These are phyloP conservation scores for Mortierella claussenii DNA, from an alignment of 192 early-diverging fungal species.

Conservation along the genomic window DNA sequence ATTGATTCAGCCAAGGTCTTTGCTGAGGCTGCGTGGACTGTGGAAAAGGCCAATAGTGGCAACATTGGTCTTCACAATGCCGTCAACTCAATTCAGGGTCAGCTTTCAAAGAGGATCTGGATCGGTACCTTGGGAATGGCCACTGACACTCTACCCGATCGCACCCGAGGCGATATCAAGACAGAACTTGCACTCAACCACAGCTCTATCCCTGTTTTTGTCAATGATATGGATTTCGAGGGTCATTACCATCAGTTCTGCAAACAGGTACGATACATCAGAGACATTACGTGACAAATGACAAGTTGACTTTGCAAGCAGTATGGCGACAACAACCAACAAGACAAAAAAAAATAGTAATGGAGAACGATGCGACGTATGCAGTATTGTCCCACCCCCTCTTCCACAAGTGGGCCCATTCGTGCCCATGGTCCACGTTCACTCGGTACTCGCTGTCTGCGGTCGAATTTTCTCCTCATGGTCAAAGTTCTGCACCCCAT, in stretches of 20 bases:
- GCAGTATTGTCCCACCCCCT: not conserved
- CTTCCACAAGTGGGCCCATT: too few relatives aligned
- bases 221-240: constrained; percentile 83
- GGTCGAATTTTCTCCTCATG: not conserved
- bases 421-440: too few relatives aligned
- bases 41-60: constrained; percentile 82
- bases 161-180: constrained; percentile 67
- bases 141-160: constrained; percentile 74
- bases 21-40: constrained; percentile 62
- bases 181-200: constrained; percentile 69
- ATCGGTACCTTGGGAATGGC: constrained; percentile 82
- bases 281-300: too few relatives aligned
- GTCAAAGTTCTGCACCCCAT: not conserved
- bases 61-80: constrained; percentile 98
- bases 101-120: constrained; percentile 72
- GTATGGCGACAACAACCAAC: not conserved
- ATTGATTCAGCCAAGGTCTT: constrained; percentile 51
- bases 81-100: constrained; percentile 72
- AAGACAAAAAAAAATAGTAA: not conserved
- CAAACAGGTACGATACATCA: constrained; percentile 93
- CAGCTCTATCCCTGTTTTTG: constrained; percentile 83
- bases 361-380: not conserved
- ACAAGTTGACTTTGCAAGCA: too few relatives aligned
- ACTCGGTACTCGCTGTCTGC: not conserved
- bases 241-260: constrained; percentile 95